A percentile compares a stretch with the other conserved stretches of the same genome.
These are phyloP conservation scores for Tolypocladium endophyticum DNA, from an alignment of 2,329 filamentous ascomycete genomes.

Conservation along the genomic window DNA sequence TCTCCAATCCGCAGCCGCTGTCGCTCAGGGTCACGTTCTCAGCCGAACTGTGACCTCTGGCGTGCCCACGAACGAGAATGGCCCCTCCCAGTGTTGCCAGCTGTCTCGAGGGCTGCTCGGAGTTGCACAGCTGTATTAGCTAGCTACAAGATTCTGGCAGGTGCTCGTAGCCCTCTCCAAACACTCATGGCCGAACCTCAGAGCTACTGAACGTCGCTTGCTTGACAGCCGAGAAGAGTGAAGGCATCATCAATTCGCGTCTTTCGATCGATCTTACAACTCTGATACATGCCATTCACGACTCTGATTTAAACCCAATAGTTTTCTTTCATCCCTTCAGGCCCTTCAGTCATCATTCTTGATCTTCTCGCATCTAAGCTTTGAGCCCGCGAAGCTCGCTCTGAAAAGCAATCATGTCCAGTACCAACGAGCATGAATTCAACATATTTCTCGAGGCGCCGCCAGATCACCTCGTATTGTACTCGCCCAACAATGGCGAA, in stretches of 20 bases:
- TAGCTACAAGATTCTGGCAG: not conserved
- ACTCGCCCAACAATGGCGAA: constrained; percentile 1
- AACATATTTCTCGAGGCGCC: not conserved
- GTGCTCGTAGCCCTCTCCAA: not conserved
- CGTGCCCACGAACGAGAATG: not conserved
- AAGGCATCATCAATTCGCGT: not conserved
- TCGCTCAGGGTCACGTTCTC: not conserved
- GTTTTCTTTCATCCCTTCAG: too few relatives aligned
- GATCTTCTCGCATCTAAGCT: not conserved
- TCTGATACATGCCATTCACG: not conserved
- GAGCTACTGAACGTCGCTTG: not conserved
- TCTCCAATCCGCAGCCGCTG: not conserved
- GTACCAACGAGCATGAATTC: not conserved
- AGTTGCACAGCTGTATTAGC: too few relatives aligned
- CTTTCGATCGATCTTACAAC: not conserved
- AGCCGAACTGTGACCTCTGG: too few relatives aligned
- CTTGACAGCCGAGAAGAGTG: not conserved
- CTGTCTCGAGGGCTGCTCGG: not conserved
- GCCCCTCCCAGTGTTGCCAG: not conserved
- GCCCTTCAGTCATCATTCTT: too few relatives aligned
- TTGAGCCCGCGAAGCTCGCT: not conserved
- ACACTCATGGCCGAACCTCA: not conserved
- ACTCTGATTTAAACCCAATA: not conserved
- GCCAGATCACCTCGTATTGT: not conserved
- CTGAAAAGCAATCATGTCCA: not conserved